Conservation (phyloP, 2,329 filamentous ascomycete species). For the Emericellopsis cladophorae region DNA sequence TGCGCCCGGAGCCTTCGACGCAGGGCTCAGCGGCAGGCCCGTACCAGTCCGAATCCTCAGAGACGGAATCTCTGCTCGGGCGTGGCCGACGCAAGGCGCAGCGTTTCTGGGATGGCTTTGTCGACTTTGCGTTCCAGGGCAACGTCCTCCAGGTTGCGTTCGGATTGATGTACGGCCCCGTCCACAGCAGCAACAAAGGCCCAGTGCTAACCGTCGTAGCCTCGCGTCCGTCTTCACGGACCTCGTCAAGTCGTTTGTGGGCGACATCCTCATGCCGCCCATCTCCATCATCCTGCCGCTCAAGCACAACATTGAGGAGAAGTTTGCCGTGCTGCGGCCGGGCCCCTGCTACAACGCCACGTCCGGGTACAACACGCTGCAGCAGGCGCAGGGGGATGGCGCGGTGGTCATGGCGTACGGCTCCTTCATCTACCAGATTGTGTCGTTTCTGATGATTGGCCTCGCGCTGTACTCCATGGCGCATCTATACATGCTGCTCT, state of each 20-base stretch:
- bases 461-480: constrained; percentile 53
- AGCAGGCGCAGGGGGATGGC: constrained; percentile 56
- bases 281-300: constrained; percentile 57
- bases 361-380: constrained; percentile 55
- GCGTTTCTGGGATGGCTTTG: constrained; percentile 48
- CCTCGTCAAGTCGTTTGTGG: constrained; percentile 60
- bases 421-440: constrained; percentile 49
- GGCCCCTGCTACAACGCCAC: constrained; percentile 40
- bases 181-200: too few relatives aligned
- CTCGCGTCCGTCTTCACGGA: constrained; percentile 60
- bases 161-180: constrained; percentile 49
- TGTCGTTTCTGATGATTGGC: constrained; percentile 56
- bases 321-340: constrained; percentile 52
- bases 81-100: constrained; percentile 32
- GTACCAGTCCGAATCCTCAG: constrained; percentile 22
- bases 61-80: constrained; percentile 27
- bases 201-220: constrained; percentile 19
- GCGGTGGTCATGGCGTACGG: constrained; percentile 63
- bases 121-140: constrained; percentile 61
- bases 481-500: constrained; percentile 45
- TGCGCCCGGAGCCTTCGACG: background rate
- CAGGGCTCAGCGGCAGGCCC: background rate
- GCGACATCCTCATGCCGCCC: constrained; percentile 56
- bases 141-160: constrained; percentile 68
- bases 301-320: constrained; percentile 60